Base-by-base conservation (phyloP, 805 yeast species). In the Naumovozyma castellii region DNA sequence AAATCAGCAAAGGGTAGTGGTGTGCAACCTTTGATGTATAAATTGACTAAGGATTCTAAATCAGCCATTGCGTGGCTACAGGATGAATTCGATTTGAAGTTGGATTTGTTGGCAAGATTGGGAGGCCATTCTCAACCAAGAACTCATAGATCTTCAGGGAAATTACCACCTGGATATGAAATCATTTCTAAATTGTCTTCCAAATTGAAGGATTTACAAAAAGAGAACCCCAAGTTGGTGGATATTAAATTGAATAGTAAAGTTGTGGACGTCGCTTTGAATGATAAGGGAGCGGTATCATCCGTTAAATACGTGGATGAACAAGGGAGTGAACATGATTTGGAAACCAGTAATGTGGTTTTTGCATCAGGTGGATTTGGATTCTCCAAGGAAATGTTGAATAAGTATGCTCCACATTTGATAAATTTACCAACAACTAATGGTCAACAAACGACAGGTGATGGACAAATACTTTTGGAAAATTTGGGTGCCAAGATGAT, bases 71-170 rank as follows among this genome's bases (percentile, higher is more conserved):
- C 73, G 34, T 84, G 94, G 90, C 69, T 84, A 37, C 82, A 80
- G 45, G 69, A 73, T 29, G 72, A 69, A 4, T 76, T 82, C 50
- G 71, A 66, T 4, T 62, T 83, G 37, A 84, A 79, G 48, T 61
- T 84, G 38, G 71, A 82, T 12, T 67, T 78, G n/a, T 82, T 84
- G 5, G 72, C 84, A 14, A 73, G 84, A 49, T 61, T 84, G 34
- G 94, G 94, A 30, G 95, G 95, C 2, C 94, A 84, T 54, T 77
- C 87, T 2, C 75, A 69, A 38, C 78, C 86, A 25, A 69, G 95
- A 56, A 84, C 95, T 1, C 94, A 84, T 57, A 71, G 94, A 49
- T 88, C 92, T 1, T 71, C 73, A 12, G 68, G 70, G 3, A 67
- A 66, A 16, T 56, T 73, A 16, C 79, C 80, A 12, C 81, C 81